A percentile compares a stretch with the other conserved stretches of the same genome.
These are phyloP conservation scores for Gonapodya sp. DNA, from an alignment of 192 early-diverging fungal species.

Conservation along the genomic window DNA sequence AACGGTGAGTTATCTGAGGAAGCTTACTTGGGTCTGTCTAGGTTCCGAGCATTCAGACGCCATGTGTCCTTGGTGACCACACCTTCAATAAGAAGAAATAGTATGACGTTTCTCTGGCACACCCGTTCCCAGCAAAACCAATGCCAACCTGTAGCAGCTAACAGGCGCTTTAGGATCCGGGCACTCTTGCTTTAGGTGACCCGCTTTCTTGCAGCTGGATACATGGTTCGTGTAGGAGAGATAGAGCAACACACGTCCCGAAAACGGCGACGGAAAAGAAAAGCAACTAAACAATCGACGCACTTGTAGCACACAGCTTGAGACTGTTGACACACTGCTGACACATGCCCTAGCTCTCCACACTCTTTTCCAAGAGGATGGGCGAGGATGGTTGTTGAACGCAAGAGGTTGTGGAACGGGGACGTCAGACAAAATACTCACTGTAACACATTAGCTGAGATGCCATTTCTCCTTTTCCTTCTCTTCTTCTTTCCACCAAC, in stretches of 20 bases:
- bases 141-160: neutral
- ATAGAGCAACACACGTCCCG: too few relatives aligned
- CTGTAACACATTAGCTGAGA: neutral
- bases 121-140: too few relatives aligned
- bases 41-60: neutral
- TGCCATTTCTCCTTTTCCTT: neutral
- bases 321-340: neutral
- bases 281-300: neutral
- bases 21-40: neutral
- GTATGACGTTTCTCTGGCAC: too few relatives aligned
- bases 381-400: neutral
- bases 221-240: too few relatives aligned
- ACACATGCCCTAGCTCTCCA: neutral
- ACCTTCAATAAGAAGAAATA: too few relatives aligned
- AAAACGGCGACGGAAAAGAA: neutral
- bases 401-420: neutral
- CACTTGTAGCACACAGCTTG: constrained; percentile 1
- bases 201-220: constrained; percentile 5
- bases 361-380: neutral
- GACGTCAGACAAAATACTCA: neutral
- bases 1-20: neutral
- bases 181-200: neutral
- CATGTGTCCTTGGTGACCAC: constrained; percentile 11
- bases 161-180: constrained; percentile 2
- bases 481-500: neutral